Conservation (phyloP, 768 basidiomycete species). For the Russula earlei region DNA sequence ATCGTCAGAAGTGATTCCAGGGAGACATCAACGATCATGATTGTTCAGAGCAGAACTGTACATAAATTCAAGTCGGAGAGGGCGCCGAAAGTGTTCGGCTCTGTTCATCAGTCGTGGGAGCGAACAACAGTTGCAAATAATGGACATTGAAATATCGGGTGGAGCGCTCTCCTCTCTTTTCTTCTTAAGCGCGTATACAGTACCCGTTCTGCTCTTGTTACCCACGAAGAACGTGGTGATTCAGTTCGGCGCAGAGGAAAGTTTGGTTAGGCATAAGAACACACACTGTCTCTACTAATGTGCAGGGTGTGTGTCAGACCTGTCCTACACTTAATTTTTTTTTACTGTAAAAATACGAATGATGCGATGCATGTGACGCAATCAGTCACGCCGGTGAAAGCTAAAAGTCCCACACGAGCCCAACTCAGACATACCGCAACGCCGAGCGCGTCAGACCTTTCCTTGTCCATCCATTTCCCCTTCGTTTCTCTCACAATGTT, state of each 20-base stretch:
- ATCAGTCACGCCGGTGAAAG: background rate
- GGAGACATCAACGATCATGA: background rate
- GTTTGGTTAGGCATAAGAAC: constrained; percentile 52
- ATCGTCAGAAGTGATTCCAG: background rate
- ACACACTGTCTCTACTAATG: constrained; percentile 35
- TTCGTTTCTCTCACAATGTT: constrained; percentile 43
- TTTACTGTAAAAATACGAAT: background rate
- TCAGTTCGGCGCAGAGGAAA: constrained; percentile 54
- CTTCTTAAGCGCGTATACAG: constrained; percentile 50
- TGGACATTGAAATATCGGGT: no score
- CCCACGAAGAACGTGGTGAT: constrained; percentile 53
- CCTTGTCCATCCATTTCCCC: constrained; percentile 28
- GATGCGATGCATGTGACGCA: background rate
- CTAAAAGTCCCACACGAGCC: background rate
- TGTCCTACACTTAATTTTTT: constrained; percentile 41
- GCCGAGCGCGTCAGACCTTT: background rate
- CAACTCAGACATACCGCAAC: constrained; percentile 4
- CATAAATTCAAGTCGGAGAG: background rate
- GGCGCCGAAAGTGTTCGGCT: background rate
- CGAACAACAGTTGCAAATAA: constrained; percentile 15
- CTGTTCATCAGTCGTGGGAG: background rate
- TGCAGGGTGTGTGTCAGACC: constrained; percentile 47
- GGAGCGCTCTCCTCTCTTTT: background rate
- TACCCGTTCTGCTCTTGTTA: constrained; percentile 43
- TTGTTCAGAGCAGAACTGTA: background rate